Conservation (phyloP, 768 basidiomycete genomes). For the Suillus plorans region DNA sequence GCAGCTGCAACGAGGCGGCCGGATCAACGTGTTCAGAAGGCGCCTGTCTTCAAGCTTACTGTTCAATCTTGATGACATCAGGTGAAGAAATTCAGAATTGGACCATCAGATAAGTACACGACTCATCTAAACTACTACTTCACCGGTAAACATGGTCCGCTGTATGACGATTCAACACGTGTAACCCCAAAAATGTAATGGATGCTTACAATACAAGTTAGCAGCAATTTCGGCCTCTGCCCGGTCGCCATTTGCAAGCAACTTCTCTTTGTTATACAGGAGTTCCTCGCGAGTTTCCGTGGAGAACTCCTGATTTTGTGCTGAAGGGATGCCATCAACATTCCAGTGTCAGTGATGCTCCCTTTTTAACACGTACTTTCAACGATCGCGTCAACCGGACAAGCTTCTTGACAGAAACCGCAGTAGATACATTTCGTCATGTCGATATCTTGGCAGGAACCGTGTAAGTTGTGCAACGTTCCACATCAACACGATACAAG, state of each 20-base stretch:
- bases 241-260: conserved; percentile 92
- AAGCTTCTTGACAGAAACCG: conserved; percentile 99
- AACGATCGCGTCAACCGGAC: conserved; percentile 98
- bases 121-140: conserved; percentile 21
- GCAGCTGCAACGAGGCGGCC: not conserved
- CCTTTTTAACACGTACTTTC: conserved; percentile 68
- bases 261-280: conserved; percentile 98
- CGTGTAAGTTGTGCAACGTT: conserved; percentile 4
- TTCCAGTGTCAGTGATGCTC: conserved; percentile 8
- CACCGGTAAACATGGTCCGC: conserved; percentile 89
- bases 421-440: conserved; percentile 99
- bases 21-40: conserved; percentile 3
- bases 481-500: conserved; percentile 9
- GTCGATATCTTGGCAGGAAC: conserved; percentile 74
- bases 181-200: conserved; percentile 13
- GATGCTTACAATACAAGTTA: conserved; percentile 70
- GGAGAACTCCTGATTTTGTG: conserved; percentile 96
- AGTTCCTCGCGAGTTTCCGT: conserved; percentile 98
- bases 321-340: conserved; percentile 38
- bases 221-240: conserved; percentile 98
- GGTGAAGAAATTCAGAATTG: not conserved
- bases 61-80: conserved; percentile 4
- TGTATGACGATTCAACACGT: conserved; percentile 33
- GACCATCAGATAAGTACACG: conserved; percentile 24
- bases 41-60: not conserved